Evolutionary conservation across 2,329 filamentous ascomycete species (phyloP).

Genomic region (Malbranchea zuffiana): DNA sequence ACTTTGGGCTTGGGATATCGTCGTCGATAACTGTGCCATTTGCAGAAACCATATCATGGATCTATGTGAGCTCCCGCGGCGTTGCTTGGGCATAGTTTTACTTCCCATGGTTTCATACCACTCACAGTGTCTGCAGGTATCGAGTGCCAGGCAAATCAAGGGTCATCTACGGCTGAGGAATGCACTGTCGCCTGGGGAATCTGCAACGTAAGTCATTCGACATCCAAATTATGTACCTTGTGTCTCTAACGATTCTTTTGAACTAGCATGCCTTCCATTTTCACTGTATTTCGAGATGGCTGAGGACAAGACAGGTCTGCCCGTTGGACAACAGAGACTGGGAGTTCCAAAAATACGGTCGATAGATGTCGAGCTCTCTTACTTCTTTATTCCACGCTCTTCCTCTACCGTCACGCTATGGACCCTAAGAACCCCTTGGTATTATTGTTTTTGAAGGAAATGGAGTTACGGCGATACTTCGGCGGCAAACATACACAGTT

Average conservation of each 20-base stretch:
- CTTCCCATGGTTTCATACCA: neutral
- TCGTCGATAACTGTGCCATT: slow-evolving; percentile 98
- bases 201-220: slow-evolving; percentile 74
- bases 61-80: slow-evolving; percentile 57
- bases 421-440: too few species aligned
- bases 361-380: slow-evolving; percentile 41
- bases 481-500: too few species aligned
- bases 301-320: slow-evolving; percentile 98
- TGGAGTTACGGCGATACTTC: slow-evolving; percentile 1
- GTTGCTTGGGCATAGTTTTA: neutral
- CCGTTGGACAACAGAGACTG: slow-evolving; percentile 96
- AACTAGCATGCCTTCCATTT: slow-evolving; percentile 95
- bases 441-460: neutral
- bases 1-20: slow-evolving; percentile 98
- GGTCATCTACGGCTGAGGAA: slow-evolving; percentile 91
- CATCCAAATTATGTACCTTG: too few species aligned
- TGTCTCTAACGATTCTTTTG: slow-evolving; percentile 6
- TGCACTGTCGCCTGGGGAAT: slow-evolving; percentile 99
- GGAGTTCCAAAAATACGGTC: slow-evolving; percentile 99
- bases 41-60: slow-evolving; percentile 99
- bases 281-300: slow-evolving; percentile 97
- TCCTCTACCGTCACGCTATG: too few species aligned
- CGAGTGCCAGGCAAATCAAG: slow-evolving; percentile 97
- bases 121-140: slow-evolving; percentile 52
- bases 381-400: neutral